Base-by-base conservation (phyloP, 208 protist species). In the Strigomonas galati region DNA sequence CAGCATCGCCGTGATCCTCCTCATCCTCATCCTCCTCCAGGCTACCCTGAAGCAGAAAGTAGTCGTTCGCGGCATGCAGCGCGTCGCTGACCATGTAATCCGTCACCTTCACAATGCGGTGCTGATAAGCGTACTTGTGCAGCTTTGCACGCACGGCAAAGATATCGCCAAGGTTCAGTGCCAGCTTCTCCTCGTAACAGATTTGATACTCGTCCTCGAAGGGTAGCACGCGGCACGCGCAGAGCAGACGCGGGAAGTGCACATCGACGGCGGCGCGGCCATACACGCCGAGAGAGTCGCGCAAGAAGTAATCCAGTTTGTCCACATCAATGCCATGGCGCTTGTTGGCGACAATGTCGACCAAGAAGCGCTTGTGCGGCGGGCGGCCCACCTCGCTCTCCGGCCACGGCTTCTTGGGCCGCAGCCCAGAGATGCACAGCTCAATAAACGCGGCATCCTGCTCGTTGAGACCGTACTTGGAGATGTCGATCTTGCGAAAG, bases 241-340 rank as follows among this genome's bases (percentile, higher is more conserved):
- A 79, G 49, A 97, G 81, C 26, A 97, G 76, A 21, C 94, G 92
- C 12, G 84, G 73, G 6, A 96, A 72, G 27, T 91, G 85, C 12
- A 93, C 90, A 59, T 95, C 91, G 19, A 94, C 79, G 12, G 84
- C 82, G 9, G 83, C 78, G 70, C 90, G 89, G 53, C 91, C 92
- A 67, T 90, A 97, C 63, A 89, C 93, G 65, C 87, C 93, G 37
- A 96, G 71, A 1, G 89, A 94, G 69, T 99, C 98, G 48, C 98
- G 84, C 3, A 92, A 74, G 35, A 99, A 87, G 73, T 99, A 99
- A 73, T 99, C 98, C 14, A 98, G 84, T 52, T 97, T 96, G 59
- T 99, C 98, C 43, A 99, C 97, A 71, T 99, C 98, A 30, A 99
- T 85, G 43, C 88, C 92, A 66, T 96, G 98, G 15, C 93, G 83